Percentiles rank a stretch among this genome's conserved stretches.
Conservation (phyloP, 306 rosid species). For the Quercus cerris region DNA sequence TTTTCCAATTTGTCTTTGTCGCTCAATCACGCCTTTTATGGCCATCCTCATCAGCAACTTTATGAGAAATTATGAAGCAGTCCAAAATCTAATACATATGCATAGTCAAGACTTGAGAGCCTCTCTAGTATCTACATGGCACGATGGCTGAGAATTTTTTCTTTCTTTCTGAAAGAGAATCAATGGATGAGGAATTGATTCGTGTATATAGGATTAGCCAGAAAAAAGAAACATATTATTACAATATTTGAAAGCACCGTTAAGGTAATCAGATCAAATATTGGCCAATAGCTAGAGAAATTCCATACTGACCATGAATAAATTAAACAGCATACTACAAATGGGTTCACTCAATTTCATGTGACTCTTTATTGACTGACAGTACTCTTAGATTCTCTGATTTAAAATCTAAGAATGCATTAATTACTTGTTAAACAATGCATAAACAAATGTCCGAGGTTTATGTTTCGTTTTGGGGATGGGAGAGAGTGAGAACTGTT, state of each 20-base stretch:
- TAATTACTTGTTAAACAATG: slow-evolving; percentile 29
- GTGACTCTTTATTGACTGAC: slow-evolving; percentile 25
- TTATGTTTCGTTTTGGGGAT: slow-evolving; percentile 12
- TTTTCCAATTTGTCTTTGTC: neutral
- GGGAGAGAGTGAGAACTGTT: neutral
- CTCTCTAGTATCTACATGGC: neutral
- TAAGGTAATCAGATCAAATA: no score
- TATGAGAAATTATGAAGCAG: neutral
- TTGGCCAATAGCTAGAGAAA: no score
- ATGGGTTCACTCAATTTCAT: slow-evolving; percentile 33
- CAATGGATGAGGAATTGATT: no score
- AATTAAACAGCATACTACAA: no score
- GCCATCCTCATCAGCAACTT: neutral
- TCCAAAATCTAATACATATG: neutral
- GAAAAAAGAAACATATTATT: no score
- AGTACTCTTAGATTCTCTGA: slow-evolving; percentile 26
- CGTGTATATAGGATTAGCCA: no score
- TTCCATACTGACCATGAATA: no score
- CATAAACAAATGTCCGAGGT: slow-evolving; percentile 38
- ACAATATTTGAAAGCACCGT: no score
- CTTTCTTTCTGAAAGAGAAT: neutral
- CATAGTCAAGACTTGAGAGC: neutral
- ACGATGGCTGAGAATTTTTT: neutral
- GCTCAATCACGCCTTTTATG: neutral
- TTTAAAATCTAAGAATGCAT: slow-evolving; percentile 10